Evolutionary conservation across 345 rosid genomes (phyloP).

Genomic region (Chamaenerion angustifolium): DNA sequence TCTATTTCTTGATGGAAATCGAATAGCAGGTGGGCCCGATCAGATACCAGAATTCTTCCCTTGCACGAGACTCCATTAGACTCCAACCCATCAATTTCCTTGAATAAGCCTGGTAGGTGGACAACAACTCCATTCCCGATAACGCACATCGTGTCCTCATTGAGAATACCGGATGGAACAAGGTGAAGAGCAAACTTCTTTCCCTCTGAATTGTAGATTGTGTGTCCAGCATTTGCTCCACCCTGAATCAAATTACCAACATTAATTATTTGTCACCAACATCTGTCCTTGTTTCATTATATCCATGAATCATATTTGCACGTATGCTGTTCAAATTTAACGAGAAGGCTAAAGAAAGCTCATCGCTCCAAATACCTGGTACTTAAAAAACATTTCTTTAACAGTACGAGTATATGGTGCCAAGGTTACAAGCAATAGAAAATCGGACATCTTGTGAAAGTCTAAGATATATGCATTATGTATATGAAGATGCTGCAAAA

Average conservation of each 20-base stretch:
- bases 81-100: constrained; percentile 78
- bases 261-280: background rate
- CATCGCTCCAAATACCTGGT: too few relatives aligned
- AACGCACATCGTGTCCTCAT: constrained; percentile 73
- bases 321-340: too few relatives aligned
- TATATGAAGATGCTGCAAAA: too few relatives aligned
- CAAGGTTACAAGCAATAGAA: too few relatives aligned
- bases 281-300: too few relatives aligned
- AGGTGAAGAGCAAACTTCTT: constrained; percentile 93
- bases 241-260: constrained; percentile 33
- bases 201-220: constrained; percentile 82
- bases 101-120: constrained; percentile 68
- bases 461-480: too few relatives aligned
- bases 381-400: too few relatives aligned
- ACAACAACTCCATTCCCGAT: constrained; percentile 96
- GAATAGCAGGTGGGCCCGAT: constrained; percentile 82
- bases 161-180: constrained; percentile 90
- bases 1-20: constrained; percentile 91
- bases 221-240: constrained; percentile 98
- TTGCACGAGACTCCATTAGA: constrained; percentile 68
- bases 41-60: constrained; percentile 87
- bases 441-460: too few relatives aligned
- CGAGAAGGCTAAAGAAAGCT: too few relatives aligned
- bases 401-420: too few relatives aligned
- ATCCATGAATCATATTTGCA: too few relatives aligned